Percentiles rank a stretch among this genome's conserved stretches.
Conservation (phyloP, 805 yeast species). For the Saturnispora besseyi region DNA sequence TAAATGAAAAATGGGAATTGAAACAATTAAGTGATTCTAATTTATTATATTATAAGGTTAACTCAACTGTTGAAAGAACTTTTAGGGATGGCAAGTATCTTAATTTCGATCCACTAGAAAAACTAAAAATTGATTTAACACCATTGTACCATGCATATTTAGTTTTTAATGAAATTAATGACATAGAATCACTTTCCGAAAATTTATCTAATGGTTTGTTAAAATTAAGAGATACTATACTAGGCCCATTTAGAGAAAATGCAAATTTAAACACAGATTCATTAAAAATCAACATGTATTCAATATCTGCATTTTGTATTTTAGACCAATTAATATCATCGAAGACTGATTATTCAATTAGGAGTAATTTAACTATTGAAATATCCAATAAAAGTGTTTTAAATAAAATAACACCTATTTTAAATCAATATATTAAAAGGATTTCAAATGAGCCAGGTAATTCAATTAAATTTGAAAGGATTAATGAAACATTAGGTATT, state of each 20-base stretch:
- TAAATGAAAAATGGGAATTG: constrained; percentile 53
- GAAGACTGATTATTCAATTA: constrained; percentile 54
- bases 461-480: constrained; percentile 31
- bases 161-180: constrained; percentile 69
- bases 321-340: constrained; percentile 62
- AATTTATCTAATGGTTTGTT: constrained; percentile 66
- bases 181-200: constrained; percentile 47
- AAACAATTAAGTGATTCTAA: constrained; percentile 36
- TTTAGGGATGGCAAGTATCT: constrained; percentile 43
- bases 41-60: constrained; percentile 54
- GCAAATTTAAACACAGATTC: constrained; percentile 32
- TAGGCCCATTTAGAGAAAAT: constrained; percentile 47
- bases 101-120: constrained; percentile 41
- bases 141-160: constrained; percentile 75
- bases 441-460: constrained; percentile 35
- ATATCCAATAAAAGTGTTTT: constrained; percentile 71
- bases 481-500: constrained; percentile 58
- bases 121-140: constrained; percentile 49
- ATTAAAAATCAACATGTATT: constrained; percentile 48
- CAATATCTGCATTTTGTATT: constrained; percentile 66
- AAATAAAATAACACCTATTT: constrained; percentile 49
- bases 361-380: constrained; percentile 50
- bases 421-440: constrained; percentile 38
- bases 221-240: constrained; percentile 58
- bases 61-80: constrained; percentile 78